These are phyloP conservation scores for Pyricularia sp. DNA, from an alignment of 2,329 filamentous ascomycete genomes.

Conservation along the genomic window DNA sequence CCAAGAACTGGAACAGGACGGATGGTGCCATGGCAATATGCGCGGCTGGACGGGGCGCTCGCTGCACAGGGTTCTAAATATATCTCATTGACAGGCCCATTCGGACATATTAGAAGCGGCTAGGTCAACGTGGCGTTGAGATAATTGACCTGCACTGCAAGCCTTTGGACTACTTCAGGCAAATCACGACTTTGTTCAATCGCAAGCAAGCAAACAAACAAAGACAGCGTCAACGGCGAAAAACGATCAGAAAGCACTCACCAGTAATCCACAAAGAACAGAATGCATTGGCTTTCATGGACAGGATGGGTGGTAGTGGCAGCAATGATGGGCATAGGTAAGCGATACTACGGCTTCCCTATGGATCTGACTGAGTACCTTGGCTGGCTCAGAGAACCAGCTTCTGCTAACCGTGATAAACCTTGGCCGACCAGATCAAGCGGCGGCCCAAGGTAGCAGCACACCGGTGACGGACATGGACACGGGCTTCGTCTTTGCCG, in stretches of 20 bases:
- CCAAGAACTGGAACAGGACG: not conserved
- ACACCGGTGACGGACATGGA: conserved; percentile 15
- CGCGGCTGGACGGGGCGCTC: not conserved
- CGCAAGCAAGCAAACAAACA: not conserved
- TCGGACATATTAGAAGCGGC: not conserved
- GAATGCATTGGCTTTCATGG: not conserved
- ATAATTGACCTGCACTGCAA: not conserved
- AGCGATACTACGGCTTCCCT: not conserved
- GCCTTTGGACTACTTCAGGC: not conserved
- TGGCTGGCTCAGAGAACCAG: not conserved
- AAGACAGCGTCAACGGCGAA: not conserved
- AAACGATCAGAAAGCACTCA: not conserved
- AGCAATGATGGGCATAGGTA: conserved; percentile 2
- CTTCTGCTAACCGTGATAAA: not conserved
- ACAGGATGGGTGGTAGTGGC: not conserved
- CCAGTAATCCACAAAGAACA: not conserved
- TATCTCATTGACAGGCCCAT: not conserved
- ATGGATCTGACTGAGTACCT: not conserved
- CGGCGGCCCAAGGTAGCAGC: not conserved
- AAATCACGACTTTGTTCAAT: not conserved
- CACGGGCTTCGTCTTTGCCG: conserved; percentile 30
- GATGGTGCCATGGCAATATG: not conserved
- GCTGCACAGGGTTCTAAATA: not conserved
- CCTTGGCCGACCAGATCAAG: not conserved
- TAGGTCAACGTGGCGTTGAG: not conserved